A percentile compares a stretch with the other conserved stretches of the same genome.
These are phyloP conservation scores for Cystofilobasidium bisporidii DNA, from an alignment of 768 basidiomycete genomes.

Conservation along the genomic window DNA sequence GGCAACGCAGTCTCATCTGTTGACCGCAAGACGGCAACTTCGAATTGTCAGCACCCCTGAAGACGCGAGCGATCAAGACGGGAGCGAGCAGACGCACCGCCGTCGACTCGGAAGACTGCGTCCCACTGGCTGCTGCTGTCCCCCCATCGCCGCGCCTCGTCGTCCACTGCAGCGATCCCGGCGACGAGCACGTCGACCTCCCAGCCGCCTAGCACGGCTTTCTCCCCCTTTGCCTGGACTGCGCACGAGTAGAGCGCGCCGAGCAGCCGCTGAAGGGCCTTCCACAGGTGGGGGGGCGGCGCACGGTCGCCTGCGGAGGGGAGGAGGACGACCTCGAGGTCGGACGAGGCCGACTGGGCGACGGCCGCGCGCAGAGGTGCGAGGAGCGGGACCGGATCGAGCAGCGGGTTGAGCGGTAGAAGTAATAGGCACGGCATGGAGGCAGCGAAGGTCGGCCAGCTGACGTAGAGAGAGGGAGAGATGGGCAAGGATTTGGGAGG, in stretches of 20 bases:
- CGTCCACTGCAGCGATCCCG: constrained; percentile 44
- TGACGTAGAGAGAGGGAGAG: too few relatives aligned
- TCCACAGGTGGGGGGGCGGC: constrained; percentile 44
- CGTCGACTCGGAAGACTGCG: constrained; percentile 38
- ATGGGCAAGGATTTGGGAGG: too few relatives aligned
- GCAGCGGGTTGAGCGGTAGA: not conserved
- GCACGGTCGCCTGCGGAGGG: not conserved
- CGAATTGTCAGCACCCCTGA: not conserved
- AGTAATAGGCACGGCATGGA: too few relatives aligned
- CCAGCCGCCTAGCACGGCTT: constrained; percentile 52
- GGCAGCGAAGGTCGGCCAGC: too few relatives aligned
- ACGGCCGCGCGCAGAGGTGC: not conserved
- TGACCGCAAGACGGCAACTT: not conserved
- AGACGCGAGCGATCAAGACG: not conserved
- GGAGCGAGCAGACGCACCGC: constrained; percentile 27
- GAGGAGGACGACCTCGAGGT: not conserved
- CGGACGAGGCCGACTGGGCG: not conserved
- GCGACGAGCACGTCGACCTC: constrained; percentile 67
- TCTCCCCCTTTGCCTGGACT: constrained; percentile 54
- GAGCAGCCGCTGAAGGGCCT: constrained; percentile 62
- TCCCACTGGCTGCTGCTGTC: constrained; percentile 34
- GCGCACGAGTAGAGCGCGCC: constrained; percentile 78
- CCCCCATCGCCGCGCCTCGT: constrained; percentile 39
- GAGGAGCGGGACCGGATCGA: not conserved
- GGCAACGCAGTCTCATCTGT: constrained; percentile 7